A percentile compares a stretch with the other conserved stretches of the same genome.
phyloP scores from a whole-genome alignment of 2,329 filamentous ascomycete genomes.

The Verticillium nonalfalfae region DNA sequence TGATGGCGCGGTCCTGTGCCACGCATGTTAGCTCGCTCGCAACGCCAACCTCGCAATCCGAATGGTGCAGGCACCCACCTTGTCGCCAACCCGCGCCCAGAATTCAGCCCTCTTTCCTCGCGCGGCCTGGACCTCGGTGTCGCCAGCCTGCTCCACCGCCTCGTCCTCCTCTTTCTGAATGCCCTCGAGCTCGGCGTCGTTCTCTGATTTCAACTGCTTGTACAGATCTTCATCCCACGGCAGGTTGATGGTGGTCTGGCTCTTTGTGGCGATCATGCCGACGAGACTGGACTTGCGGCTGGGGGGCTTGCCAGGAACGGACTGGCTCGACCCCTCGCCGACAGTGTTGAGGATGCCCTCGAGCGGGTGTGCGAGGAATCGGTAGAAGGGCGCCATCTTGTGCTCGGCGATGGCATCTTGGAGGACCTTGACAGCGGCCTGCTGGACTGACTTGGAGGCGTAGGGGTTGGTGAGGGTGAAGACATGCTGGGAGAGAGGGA shows the following conservation, averaged over 20 bases:
- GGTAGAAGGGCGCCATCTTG: slow-evolving; percentile 84
- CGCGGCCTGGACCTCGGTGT: slow-evolving; percentile 89
- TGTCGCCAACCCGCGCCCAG: slow-evolving; percentile 92
- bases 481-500: slow-evolving; percentile 77
- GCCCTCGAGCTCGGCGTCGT: slow-evolving; percentile 68
- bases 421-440: slow-evolving; percentile 64
- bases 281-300: slow-evolving; percentile 64
- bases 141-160: slow-evolving; percentile 89
- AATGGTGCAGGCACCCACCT: slow-evolving; percentile 47
- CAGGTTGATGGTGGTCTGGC: slow-evolving; percentile 59
- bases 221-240: slow-evolving; percentile 92
- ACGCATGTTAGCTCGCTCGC: slow-evolving; percentile 8
- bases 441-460: slow-evolving; percentile 58
- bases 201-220: slow-evolving; percentile 67
- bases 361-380: slow-evolving; percentile 73
- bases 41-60: not conserved
- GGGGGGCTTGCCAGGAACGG: slow-evolving; percentile 46
- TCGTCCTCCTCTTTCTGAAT: slow-evolving; percentile 88
- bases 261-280: slow-evolving; percentile 70
- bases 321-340: slow-evolving; percentile 54
- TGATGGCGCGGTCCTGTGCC: slow-evolving; percentile 81
- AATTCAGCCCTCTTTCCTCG: slow-evolving; percentile 94
- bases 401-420: slow-evolving; percentile 78
- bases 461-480: slow-evolving; percentile 81
- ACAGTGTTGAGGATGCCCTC: slow-evolving; percentile 75